Evolutionary conservation across 768 basidiomycete species (phyloP).

Genomic region (Trametopsis cervina): DNA sequence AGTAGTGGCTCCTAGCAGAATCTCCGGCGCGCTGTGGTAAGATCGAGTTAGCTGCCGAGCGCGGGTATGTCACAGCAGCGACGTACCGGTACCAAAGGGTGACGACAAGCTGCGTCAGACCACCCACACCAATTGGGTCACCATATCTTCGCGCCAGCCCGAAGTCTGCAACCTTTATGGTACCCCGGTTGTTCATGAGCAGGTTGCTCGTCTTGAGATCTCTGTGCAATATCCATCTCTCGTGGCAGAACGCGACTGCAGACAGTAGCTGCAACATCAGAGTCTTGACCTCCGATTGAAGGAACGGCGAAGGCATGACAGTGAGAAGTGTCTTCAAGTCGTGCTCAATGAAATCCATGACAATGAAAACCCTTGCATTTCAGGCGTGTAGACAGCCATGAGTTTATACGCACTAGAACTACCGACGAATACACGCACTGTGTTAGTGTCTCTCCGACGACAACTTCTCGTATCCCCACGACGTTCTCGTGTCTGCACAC

Average conservation of each 20-base stretch:
- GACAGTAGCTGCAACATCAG: constrained; percentile 89
- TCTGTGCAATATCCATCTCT: constrained; percentile 96
- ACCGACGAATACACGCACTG: constrained; percentile 65
- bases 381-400: constrained; percentile 1
- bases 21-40: constrained; percentile 77
- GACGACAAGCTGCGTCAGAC: constrained; percentile 96
- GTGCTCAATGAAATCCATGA: constrained; percentile 99
- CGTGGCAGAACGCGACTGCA: constrained; percentile 89
- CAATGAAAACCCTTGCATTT: constrained; percentile 85
- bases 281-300: constrained; percentile 98
- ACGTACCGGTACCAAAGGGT: constrained; percentile 95
- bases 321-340: constrained; percentile 95
- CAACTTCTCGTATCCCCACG: constrained; percentile 93
- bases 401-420: constrained; percentile 1
- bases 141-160: constrained; percentile 94
- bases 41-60: constrained; percentile 9
- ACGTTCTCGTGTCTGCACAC: constrained; percentile 92
- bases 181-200: constrained; percentile 98
- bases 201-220: constrained; percentile 97
- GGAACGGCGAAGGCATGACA: constrained; percentile 92
- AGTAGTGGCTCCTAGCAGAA: constrained; percentile 84
- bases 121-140: constrained; percentile 93
- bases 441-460: constrained; percentile 96
- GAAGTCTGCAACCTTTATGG: constrained; percentile 98
- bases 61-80: constrained; percentile 7